Base-by-base conservation (phyloP, 345 rosid genomes). In the Conringia planisiliqua region DNA sequence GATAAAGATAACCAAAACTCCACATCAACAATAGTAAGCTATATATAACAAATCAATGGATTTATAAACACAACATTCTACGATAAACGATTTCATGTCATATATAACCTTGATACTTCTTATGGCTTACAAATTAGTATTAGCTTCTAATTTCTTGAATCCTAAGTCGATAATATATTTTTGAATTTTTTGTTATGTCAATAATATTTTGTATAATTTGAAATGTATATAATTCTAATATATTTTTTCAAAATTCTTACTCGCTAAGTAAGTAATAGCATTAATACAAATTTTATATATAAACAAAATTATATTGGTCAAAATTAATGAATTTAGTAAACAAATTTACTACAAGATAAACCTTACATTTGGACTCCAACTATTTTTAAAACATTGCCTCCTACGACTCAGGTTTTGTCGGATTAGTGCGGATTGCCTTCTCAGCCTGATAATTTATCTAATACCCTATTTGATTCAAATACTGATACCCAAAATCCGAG, bases 391-490 rank as follows among this genome's bases (percentile, higher is more conserved):
- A 24, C 30, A 66, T 12, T 40, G 42, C 54, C 39, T 54, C 62
- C 24, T 51, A 66, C 38, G 66, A 71, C 71, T 64, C 78, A 85
- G 88, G 86, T 78, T 74, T 50, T 84, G 85, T 82, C 82, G 83
- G 83, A 66, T 75, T 5, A 59, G 82, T 73, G 83, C 78, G 81
- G 75, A 57, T 69, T 74, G 48, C 62, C 56, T 38, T 35, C 51
- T 62, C 72, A 22, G 47, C 67, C 24, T 22, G 24, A 22, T 22
- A 22, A 22, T n/a, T n/a, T n/a, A n/a, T n/a, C n/a, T n/a, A n/a
- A n/a, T n/a, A n/a, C n/a, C n/a, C n/a, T n/a, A n/a, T n/a, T n/a
- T n/a, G n/a, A n/a, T n/a, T n/a, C n/a, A n/a, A n/a, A n/a, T n/a
- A n/a, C n/a, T n/a, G n/a, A n/a, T n/a, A n/a, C n/a, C n/a, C n/a